Conservation (phyloP, 2,329 filamentous ascomycete genomes). For the Davidsoniella virescens region DNA sequence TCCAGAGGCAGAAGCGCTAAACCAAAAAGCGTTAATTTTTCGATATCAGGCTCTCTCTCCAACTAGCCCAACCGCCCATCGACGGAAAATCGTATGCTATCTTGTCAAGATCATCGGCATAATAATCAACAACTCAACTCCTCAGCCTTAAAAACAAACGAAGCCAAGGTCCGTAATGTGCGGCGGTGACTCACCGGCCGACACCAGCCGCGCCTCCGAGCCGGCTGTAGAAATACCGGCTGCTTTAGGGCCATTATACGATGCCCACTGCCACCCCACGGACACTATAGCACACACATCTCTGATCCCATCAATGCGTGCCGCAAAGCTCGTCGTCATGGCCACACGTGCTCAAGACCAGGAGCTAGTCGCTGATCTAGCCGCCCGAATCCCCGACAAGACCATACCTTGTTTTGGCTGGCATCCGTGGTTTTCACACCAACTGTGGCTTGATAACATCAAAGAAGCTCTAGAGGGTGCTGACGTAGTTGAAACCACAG, state of each 20-base stretch:
- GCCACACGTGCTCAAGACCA: conserved; percentile 62
- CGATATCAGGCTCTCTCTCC: too few relatives aligned
- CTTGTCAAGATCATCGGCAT: too few relatives aligned
- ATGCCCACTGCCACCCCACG: conserved; percentile 74
- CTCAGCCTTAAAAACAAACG: not conserved
- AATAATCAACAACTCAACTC: too few relatives aligned
- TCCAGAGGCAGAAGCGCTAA: too few relatives aligned
- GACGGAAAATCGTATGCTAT: too few relatives aligned
- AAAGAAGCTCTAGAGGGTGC: too few relatives aligned
- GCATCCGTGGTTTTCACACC: conserved; percentile 77
- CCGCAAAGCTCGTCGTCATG: conserved; percentile 56
- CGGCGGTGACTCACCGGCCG: not conserved
- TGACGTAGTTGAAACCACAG: too few relatives aligned
- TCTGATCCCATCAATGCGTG: conserved; percentile 46
- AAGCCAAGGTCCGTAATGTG: not conserved
- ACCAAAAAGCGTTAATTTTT: too few relatives aligned
- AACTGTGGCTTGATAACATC: too few relatives aligned
- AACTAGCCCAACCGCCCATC: too few relatives aligned
- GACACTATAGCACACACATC: conserved; percentile 51
- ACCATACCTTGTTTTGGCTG: conserved; percentile 63
- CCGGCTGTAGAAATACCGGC: not conserved
- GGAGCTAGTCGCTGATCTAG: conserved; percentile 48
- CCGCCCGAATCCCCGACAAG: conserved; percentile 22
- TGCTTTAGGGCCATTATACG: conserved; percentile 40
- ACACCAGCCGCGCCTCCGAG: not conserved